Evolutionary conservation across 768 basidiomycete genomes (phyloP).

Genomic region (Collybia sordida): DNA sequence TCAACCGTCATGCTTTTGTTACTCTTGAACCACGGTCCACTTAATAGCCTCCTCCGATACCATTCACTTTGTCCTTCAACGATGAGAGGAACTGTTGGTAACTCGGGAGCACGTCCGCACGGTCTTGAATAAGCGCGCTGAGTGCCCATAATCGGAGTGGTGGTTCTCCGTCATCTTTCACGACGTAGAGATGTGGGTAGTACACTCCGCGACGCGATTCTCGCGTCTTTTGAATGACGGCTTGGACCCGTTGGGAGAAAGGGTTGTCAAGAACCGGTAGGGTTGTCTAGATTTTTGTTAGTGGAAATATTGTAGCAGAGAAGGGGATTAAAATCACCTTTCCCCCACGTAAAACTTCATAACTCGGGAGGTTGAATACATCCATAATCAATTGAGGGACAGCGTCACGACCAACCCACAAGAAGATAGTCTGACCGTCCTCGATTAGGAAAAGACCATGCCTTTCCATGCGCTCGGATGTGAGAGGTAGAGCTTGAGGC

Average conservation of each 20-base stretch:
- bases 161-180: conserved; percentile 98
- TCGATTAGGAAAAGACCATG: conserved; percentile 97
- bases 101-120: conserved; percentile 91
- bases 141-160: conserved; percentile 94
- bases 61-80: conserved; percentile 69
- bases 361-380: conserved; percentile 87
- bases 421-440: conserved; percentile 96
- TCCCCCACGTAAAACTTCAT: conserved; percentile 88
- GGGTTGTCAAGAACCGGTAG: conserved; percentile 89
- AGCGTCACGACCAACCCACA: conserved; percentile 97
- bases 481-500: conserved; percentile 85
- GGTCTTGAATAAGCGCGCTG: conserved; percentile 91
- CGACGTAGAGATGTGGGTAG: conserved; percentile 91
- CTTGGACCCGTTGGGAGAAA: conserved; percentile 95
- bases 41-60: conserved; percentile 20
- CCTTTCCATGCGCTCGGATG: conserved; percentile 92
- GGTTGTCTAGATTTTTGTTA: conserved; percentile 56
- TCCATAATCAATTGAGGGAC: conserved; percentile 95
- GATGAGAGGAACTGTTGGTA: conserved; percentile 93
- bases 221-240: conserved; percentile 90
- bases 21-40: neutral
- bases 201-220: conserved; percentile 93
- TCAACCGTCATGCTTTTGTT: no score
- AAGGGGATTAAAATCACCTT: conserved; percentile 57
- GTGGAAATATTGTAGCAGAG: neutral